phyloP scores from a whole-genome alignment of 2,329 filamentous ascomycete species.

The Botryotinia globosa region DNA sequence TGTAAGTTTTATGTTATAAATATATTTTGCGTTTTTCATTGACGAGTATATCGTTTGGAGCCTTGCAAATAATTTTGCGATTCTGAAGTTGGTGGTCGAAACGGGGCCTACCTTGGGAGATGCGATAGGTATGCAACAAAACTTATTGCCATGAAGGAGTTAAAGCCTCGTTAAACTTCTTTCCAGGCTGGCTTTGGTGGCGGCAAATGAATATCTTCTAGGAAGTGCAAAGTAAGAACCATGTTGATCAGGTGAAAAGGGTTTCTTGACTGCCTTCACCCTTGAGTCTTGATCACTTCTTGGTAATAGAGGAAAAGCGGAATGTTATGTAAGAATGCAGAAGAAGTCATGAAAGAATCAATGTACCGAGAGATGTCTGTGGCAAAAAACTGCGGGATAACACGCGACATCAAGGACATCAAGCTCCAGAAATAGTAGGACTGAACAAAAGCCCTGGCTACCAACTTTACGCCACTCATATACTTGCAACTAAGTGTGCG shows the following conservation, averaged over 20 bases:
- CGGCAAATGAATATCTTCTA: not conserved
- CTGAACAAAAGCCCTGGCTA: not conserved
- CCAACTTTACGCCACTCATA: not conserved
- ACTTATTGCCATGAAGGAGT: not conserved
- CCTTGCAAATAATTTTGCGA: not conserved
- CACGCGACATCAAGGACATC: not conserved
- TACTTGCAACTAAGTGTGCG: not conserved
- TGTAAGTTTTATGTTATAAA: not conserved
- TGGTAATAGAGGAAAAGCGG: not conserved
- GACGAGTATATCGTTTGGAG: not conserved
- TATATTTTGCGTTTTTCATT: not conserved
- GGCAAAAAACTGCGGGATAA: no score
- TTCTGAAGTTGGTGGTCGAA: not conserved
- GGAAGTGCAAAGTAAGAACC: not conserved
- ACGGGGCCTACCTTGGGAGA: not conserved
- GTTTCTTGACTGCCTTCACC: not conserved
- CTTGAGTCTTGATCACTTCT: no score
- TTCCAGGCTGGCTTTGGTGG: not conserved
- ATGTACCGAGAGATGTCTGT: fast-evolving
- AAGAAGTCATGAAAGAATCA: no score
- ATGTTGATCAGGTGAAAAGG: not conserved
- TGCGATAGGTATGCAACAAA: not conserved
- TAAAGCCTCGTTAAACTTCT: no score
- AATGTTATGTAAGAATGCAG: not conserved
- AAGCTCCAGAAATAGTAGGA: not conserved